These are phyloP conservation scores for Prunus yedoensis DNA, from an alignment of 331 rosid species.

Conservation along the genomic window DNA sequence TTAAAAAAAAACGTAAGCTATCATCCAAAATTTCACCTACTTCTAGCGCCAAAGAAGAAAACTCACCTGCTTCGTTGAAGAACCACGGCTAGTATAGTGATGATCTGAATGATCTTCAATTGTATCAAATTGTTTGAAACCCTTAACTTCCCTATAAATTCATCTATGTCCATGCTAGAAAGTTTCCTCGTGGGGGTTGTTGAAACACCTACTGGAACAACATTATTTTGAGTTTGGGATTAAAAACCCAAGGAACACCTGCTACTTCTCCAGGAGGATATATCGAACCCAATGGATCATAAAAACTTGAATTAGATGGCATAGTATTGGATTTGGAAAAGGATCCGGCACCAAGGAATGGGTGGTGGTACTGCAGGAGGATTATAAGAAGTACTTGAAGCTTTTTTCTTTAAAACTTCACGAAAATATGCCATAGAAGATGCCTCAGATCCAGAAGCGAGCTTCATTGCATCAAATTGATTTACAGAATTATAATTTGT, in stretches of 20 bases:
- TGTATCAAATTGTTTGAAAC: conserved; percentile 74
- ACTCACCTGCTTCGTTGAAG: conserved; percentile 52
- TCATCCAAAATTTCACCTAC: background rate
- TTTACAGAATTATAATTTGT: conserved; percentile 22
- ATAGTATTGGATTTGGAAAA: conserved; percentile 18
- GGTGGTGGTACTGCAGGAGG: conserved; percentile 30
- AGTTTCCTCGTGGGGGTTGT: conserved; percentile 26
- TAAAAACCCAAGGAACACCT: conserved; percentile 39
- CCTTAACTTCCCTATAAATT: conserved; percentile 49
- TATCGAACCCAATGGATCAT: conserved; percentile 33
- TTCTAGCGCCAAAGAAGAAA: too few relatives aligned
- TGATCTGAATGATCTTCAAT: conserved; percentile 73
- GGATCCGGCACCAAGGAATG: conserved; percentile 27
- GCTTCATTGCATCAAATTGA: conserved; percentile 35
- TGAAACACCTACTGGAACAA: conserved; percentile 30
- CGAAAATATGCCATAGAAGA: conserved; percentile 28
- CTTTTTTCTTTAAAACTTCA: conserved; percentile 26
- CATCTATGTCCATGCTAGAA: conserved; percentile 46
- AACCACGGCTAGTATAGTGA: conserved; percentile 27
- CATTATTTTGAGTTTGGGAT: conserved; percentile 23
- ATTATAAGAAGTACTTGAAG: conserved; percentile 15
- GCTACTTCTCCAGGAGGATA: conserved; percentile 34
- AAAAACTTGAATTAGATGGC: conserved; percentile 22
- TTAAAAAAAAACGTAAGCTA: background rate
- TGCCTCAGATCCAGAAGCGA: conserved; percentile 38